Evolutionary conservation across 75 land plant species (phyloP), one percentile per base, ranked within the genome.

Genomic region (Sequoiadendron giganteum): DNA sequence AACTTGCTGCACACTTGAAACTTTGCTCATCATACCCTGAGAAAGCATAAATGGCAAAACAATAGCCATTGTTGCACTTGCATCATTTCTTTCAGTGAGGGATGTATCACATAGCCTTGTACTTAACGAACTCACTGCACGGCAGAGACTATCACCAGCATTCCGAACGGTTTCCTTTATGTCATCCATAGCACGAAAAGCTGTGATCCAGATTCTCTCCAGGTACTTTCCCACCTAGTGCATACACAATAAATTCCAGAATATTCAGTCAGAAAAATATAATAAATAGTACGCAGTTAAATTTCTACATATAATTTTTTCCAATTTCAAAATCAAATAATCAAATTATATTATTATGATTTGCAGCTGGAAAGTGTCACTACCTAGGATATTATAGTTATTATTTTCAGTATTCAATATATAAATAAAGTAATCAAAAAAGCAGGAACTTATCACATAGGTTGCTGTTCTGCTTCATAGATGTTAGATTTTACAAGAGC

Each of bases 141-240:
- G 98, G 86, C 98, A 94, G 86, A 97, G 87, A 87, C 90, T 92
- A 49, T 93, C 97, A 70, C 99, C 99, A 83, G 98, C 88, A 85
- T 90, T 94, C 72, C 99, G 89, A 65, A 97, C 98, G 88, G 96
- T 96, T 87, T 97, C 99, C 90, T 97, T 97, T 90, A 97, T 96
- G 87, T 97, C 99, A 94, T 97, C 99, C 95, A 97, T 95, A 54
- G 99, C 95, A 14, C 99, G 96, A 54, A 97, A 96, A 82, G 97
- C 93, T 36, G 91, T 93, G 19, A 86, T 87, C 99, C 99, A 97
- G 86, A 97, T 86, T 85, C 90, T 90, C 87, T 90, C 94, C 86
- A 97, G 90, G 90, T 97, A 94, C 87, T 95, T 92, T 49, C 87
- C 94, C 25, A 97, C 96, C 98, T 96, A 87, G 47, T 79, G 25